Percentiles rank a stretch among this genome's conserved stretches.
phyloP scores from a whole-genome alignment of 306 rosid species.

The Gastrolobium bilobum region DNA sequence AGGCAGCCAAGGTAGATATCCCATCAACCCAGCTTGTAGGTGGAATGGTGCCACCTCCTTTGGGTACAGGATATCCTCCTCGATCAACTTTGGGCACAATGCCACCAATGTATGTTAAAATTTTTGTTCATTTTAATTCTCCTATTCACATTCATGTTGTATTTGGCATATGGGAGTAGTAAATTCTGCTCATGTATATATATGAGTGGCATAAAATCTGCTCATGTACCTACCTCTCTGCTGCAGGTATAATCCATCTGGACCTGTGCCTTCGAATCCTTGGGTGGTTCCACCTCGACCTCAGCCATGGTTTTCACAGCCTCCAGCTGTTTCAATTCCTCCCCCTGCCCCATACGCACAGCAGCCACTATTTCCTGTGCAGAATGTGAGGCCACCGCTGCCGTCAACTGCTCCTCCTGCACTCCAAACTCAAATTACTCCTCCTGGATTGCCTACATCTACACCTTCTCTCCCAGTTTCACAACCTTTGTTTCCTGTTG shows the following conservation, averaged over 20 bases:
- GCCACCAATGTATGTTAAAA: constrained; percentile 76
- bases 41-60: constrained; percentile 72
- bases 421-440: constrained; percentile 71
- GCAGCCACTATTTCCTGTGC: constrained; percentile 98
- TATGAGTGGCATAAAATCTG: background rate
- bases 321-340: constrained; percentile 78
- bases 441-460: constrained; percentile 88
- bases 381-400: constrained; percentile 77
- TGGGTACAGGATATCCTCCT: constrained; percentile 83
- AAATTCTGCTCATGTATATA: constrained; percentile 14
- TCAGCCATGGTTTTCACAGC: constrained; percentile 88
- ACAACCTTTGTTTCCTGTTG: constrained; percentile 98
- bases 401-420: constrained; percentile 65
- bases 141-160: background rate
- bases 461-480: constrained; percentile 76
- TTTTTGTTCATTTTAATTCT: constrained; percentile 14
- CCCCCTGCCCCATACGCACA: constrained; percentile 76
- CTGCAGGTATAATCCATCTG: constrained; percentile 76
- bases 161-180: constrained; percentile 17
- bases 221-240: constrained; percentile 1
- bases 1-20: constrained; percentile 80
- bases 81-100: constrained; percentile 68
- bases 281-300: constrained; percentile 91
- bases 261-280: constrained; percentile 67
- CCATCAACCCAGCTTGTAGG: constrained; percentile 70